phyloP scores from a whole-genome alignment of 768 basidiomycete genomes.

The Boletellus sp. region DNA sequence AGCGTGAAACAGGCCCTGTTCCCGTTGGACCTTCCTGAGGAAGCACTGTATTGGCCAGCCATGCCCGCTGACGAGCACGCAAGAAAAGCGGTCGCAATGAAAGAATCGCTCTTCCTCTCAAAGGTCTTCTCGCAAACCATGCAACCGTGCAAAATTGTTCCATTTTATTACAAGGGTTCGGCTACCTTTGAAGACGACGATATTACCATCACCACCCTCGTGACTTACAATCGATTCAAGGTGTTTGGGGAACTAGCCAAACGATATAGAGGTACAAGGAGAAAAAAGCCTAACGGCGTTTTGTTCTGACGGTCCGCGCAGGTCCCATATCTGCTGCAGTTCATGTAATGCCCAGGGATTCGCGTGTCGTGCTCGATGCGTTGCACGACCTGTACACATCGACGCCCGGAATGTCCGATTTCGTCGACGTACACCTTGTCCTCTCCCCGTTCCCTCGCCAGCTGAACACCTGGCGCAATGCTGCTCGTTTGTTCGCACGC shows the following conservation, averaged over 20 bases:
- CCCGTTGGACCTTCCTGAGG: conserved; percentile 8
- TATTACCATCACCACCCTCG: conserved; percentile 81
- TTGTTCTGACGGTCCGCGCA: conserved; percentile 22
- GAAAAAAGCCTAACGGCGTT: neutral
- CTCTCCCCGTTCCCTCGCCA: conserved; percentile 78
- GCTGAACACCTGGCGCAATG: conserved; percentile 89
- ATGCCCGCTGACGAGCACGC: neutral
- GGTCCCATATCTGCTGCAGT: conserved; percentile 85
- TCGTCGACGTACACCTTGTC: conserved; percentile 84
- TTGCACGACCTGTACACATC: conserved; percentile 66
- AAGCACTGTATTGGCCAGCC: conserved; percentile 22
- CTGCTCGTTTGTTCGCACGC: conserved; percentile 77
- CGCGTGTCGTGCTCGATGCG: conserved; percentile 52
- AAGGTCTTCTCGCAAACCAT: conserved; percentile 68
- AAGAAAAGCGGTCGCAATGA: conserved; percentile 28
- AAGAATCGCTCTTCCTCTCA: conserved; percentile 55
- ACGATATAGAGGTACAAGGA: conserved; percentile 70
- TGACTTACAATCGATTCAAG: conserved; percentile 74
- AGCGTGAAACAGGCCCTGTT: neutral
- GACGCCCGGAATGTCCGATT: conserved; percentile 58
- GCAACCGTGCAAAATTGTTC: conserved; percentile 72
- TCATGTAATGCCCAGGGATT: conserved; percentile 50
- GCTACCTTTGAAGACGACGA: conserved; percentile 56
- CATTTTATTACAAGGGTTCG: conserved; percentile 75
- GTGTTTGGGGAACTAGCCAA: conserved; percentile 70